Evolutionary conservation across 202 grass and related monocot species (phyloP), one percentile per base, ranked within the genome.

Genomic region (Bolboschoenoplectus hybrid): DNA sequence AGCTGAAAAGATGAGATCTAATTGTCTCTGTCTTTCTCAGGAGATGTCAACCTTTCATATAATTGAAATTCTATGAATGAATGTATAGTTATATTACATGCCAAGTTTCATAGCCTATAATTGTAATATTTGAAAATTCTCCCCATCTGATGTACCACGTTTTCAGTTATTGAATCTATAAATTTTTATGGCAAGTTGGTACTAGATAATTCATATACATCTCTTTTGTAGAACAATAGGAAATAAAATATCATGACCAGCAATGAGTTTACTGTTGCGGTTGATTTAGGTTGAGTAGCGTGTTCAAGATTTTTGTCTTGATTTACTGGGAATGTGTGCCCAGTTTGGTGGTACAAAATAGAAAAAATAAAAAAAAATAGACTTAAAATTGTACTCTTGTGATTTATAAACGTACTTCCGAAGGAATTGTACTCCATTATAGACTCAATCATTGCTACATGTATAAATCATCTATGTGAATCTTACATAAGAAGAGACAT

Each of bases 1-100:
- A 49, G n/a, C 70, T 50, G 17, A 78, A 56, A 78, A 58, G 17
- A 6, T 56, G 14, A 17, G 47, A 52, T 76, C 20, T 76, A 76
- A 35, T 76, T 51, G 6, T 73, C 5, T 8, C 0, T 49, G 69
- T 53, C 72, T 76, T 8, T 76, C 47, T 76, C 74, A 77, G 74
- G 50, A 52, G 16, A 16, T 77, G 13, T 56, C 12, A 77, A 77
- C 49, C 56, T 53, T 38, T 10, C 36, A 40, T 43, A 1, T 1
- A 70, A 44, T 43, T 70, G 14, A n/a, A 16, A 43, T 70, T 44
- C 5, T 26, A 70, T 75, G 46, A 75, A 36, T 46, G 41, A 70
- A 71, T 71, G 46, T 71, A 71, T 43, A 71, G 9, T n/a, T 26
- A 26, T 26, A 26, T 26, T 26, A 41, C 52, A 14, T 61, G 60